Evolutionary conservation across 2,329 filamentous ascomycete species (phyloP).

Genomic region (Diplodia mutila): DNA sequence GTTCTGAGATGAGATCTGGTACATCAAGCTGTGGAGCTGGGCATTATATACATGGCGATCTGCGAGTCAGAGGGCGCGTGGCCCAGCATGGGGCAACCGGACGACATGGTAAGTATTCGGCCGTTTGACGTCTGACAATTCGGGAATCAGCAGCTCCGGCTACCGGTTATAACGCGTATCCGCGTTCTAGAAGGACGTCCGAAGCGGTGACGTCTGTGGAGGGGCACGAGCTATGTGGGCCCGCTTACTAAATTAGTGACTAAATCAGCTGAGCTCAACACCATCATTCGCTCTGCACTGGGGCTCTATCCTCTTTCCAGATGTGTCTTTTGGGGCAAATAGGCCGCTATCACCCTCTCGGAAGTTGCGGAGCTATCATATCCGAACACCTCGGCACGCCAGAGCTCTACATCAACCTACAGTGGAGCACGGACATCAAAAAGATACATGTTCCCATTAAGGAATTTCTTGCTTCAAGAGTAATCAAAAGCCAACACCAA

Average conservation of each 20-base stretch:
- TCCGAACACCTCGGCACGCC: background rate
- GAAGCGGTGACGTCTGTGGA: constrained; percentile 12
- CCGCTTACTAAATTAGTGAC: background rate
- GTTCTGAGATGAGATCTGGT: background rate
- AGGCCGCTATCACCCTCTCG: background rate
- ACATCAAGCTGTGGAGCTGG: background rate
- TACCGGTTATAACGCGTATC: background rate
- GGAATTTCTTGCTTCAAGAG: background rate
- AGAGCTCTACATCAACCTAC: background rate
- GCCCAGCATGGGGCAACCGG: background rate
- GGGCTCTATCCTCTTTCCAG: background rate
- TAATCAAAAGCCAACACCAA: background rate
- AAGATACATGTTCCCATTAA: too few relatives aligned
- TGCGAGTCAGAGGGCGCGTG: background rate
- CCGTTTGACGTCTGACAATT: background rate
- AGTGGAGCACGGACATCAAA: background rate
- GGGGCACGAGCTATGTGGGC: constrained; percentile 3
- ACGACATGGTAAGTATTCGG: background rate
- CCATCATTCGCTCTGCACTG: background rate
- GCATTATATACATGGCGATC: background rate
- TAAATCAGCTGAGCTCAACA: constrained; percentile 6
- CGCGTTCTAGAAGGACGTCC: background rate
- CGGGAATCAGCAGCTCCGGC: background rate
- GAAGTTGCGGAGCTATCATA: background rate
- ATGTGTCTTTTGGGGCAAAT: background rate